Percentiles rank a stretch among this genome's conserved stretches.
Evolutionary conservation across 441 rosid species (phyloP).

Genomic region (Isatis lusitanica): DNA sequence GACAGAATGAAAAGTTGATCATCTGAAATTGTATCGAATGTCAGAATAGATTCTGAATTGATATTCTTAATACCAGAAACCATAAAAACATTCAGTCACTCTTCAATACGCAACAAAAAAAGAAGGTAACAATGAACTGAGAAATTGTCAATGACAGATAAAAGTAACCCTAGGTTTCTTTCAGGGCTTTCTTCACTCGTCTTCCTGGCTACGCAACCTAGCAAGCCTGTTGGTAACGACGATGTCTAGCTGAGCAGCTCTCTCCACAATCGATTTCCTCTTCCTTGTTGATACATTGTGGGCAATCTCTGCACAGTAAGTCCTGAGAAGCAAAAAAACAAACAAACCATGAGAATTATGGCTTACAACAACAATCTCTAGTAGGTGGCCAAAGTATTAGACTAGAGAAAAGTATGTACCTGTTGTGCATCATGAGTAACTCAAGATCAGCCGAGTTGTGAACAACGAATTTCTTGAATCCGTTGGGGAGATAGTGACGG

Average conservation of each 20-base stretch:
- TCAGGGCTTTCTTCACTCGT: conserved; percentile 47
- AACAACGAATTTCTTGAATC: conserved; percentile 87
- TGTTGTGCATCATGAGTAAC: conserved; percentile 91
- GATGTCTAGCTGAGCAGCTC: conserved; percentile 84
- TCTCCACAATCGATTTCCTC: conserved; percentile 81
- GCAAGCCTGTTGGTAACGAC: conserved; percentile 78
- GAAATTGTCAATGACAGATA: conserved; percentile 10
- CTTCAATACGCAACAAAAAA: not conserved
- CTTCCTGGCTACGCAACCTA: conserved; percentile 89
- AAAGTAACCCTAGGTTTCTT: not conserved
- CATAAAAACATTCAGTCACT: not conserved
- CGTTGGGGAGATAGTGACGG: conserved; percentile 79
- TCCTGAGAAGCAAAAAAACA: conserved; percentile 40
- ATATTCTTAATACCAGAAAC: not conserved
- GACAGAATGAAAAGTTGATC: not conserved
- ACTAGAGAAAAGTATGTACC: conserved; percentile 29
- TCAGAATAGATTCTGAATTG: not conserved
- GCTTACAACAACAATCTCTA: not conserved
- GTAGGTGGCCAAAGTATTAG: not conserved
- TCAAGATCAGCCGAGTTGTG: conserved; percentile 75
- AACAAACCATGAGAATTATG: not conserved
- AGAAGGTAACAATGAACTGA: not conserved
- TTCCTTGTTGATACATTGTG: conserved; percentile 75
- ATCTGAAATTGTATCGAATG: not conserved
- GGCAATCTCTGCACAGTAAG: conserved; percentile 86